phyloP scores from a whole-genome alignment of 495 filamentous ascomycete species.

The Parathielavia appendiculata region DNA sequence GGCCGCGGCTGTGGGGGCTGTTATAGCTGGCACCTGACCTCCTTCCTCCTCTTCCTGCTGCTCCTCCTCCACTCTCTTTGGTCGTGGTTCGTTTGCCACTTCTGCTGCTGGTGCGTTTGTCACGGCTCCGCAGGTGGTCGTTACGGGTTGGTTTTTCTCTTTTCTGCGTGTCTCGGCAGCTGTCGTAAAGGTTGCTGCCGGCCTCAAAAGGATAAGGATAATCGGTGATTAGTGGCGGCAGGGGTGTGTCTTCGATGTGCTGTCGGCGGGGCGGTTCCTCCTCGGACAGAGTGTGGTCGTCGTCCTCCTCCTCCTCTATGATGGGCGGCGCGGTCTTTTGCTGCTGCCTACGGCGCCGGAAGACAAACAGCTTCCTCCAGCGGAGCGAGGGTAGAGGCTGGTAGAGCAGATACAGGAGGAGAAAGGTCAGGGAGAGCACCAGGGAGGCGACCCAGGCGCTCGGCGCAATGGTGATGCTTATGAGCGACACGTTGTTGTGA shows the following conservation, averaged over 20 bases:
- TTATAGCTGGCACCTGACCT: background rate
- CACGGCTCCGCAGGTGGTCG: constrained; percentile 11
- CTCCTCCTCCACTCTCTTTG: constrained; percentile 16
- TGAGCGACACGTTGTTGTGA: constrained; percentile 49
- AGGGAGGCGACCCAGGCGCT: constrained; percentile 49
- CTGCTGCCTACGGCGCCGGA: constrained; percentile 12
- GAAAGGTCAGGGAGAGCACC: constrained; percentile 46
- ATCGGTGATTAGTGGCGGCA: constrained; percentile 22
- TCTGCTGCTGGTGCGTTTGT: constrained; percentile 15
- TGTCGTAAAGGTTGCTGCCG: background rate
- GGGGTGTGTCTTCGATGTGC: constrained; percentile 23
- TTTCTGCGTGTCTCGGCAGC: background rate
- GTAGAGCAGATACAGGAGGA: constrained; percentile 51
- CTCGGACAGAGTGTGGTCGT: constrained; percentile 10
- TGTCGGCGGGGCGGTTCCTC: constrained; percentile 16
- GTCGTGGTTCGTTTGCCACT: constrained; percentile 19
- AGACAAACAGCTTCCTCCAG: constrained; percentile 16
- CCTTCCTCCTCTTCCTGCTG: background rate
- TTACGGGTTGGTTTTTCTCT: constrained; percentile 7
- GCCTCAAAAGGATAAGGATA: constrained; percentile 15
- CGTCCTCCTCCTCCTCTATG: constrained; percentile 20
- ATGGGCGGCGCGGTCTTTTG: constrained; percentile 12
- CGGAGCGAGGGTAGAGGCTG: constrained; percentile 29
- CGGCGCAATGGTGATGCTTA: constrained; percentile 50
- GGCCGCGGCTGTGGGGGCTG: constrained; percentile 3